Evolutionary conservation across 2,329 filamentous ascomycete species (phyloP).

Genomic region (Cercospora brassicicola): DNA sequence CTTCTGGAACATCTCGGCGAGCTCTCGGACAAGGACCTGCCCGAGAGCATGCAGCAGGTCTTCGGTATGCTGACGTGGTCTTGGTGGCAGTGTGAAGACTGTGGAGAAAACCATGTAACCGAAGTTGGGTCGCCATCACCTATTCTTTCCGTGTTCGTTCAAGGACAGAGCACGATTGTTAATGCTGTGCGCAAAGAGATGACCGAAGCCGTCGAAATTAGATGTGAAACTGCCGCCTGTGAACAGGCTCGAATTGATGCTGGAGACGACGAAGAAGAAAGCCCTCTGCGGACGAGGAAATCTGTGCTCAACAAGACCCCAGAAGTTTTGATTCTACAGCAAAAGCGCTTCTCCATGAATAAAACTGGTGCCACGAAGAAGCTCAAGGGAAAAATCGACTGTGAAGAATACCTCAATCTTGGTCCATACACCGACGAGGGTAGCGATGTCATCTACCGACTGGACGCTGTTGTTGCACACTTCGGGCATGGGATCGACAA

Average conservation of each 20-base stretch:
- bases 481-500: neutral
- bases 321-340: slow-evolving; percentile 15
- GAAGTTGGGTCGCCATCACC: too few relatives aligned
- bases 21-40: neutral
- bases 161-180: neutral
- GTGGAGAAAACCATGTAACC: neutral
- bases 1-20: neutral
- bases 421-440: neutral
- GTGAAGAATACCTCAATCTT: neutral
- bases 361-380: too few relatives aligned
- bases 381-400: too few relatives aligned
- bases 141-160: too few relatives aligned
- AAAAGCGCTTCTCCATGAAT: neutral
- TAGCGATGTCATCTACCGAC: slow-evolving; percentile 13
- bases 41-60: neutral
- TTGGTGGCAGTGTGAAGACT: neutral
- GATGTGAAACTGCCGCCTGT: neutral
- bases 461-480: slow-evolving; percentile 20
- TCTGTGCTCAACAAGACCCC: neutral
- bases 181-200: neutral
- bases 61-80: neutral
- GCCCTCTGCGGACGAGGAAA: too few relatives aligned
- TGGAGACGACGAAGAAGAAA: neutral
- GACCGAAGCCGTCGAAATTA: neutral
- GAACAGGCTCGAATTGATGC: neutral